These are phyloP conservation scores for Eremomyces bilateralis DNA, from an alignment of 495 filamentous ascomycete genomes.

Conservation along the genomic window DNA sequence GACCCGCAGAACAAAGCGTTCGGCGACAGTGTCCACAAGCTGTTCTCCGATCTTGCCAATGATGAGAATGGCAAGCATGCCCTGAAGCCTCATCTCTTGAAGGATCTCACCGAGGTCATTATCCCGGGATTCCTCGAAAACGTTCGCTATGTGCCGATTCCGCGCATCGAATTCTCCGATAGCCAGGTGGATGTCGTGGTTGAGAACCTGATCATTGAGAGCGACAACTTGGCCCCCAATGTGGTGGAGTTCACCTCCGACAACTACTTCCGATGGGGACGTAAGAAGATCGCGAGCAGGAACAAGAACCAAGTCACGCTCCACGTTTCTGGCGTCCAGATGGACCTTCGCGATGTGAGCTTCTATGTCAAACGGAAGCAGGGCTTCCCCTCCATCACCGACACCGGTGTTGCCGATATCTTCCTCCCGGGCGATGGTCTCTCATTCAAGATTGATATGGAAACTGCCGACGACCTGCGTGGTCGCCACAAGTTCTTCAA, in stretches of 20 bases:
- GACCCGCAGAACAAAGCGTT: constrained; percentile 75
- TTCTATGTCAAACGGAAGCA: constrained; percentile 94
- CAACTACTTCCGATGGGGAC: constrained; percentile 90
- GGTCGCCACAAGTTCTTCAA: constrained; percentile 80
- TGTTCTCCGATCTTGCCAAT: constrained; percentile 74
- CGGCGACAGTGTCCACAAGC: constrained; percentile 48
- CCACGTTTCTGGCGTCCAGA: constrained; percentile 73
- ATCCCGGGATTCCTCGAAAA: constrained; percentile 69
- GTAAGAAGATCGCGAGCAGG: constrained; percentile 63
- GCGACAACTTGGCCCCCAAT: constrained; percentile 94
- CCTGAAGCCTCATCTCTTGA: constrained; percentile 83
- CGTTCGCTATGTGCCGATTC: constrained; percentile 78
- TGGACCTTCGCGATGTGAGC: constrained; percentile 53
- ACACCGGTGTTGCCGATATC: constrained; percentile 78
- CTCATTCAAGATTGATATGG: constrained; percentile 77
- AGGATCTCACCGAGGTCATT: constrained; percentile 73
- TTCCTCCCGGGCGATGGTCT: constrained; percentile 74
- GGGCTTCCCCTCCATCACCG: constrained; percentile 78
- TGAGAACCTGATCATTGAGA: constrained; percentile 87
- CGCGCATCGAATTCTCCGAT: constrained; percentile 84
- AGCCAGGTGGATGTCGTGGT: constrained; percentile 66
- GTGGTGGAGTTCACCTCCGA: constrained; percentile 76
- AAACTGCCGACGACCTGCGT: constrained; percentile 44
- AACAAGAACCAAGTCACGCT: constrained; percentile 66
- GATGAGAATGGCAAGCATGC: constrained; percentile 61